Base-by-base conservation (phyloP, 2,329 filamentous ascomycete genomes). In the Xylariaceae sp. region DNA sequence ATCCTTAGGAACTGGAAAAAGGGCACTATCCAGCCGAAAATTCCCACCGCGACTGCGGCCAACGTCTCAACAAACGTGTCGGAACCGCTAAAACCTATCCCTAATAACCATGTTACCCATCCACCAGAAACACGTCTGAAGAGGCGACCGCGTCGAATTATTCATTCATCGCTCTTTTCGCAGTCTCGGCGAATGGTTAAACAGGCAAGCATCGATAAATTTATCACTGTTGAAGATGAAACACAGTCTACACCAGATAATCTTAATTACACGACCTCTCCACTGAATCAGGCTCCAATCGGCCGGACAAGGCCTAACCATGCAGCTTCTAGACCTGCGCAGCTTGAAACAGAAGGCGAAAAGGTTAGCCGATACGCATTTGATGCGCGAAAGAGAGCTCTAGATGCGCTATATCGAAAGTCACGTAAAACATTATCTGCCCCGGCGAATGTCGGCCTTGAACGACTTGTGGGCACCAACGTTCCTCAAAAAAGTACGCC, bases 1-100 rank as follows among this genome's bases (percentile, higher is more conserved):
- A 74, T 82, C 9, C 70, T 89, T 20, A 72, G 75, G 40, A 73
- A 80, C 49, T 89, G 86, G 86, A 82, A 73, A 63, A 69, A 67
- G n/a, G 83, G 82, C 3, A 75, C 71, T 18, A 83, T 85, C 16
- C 71, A 73, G 26, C 80, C 78, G 44, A 75, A 74, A 23, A 69
- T 64, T 19, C 61, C 75, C 9, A 61, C 72, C n/a, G 68, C 68
- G 26, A 54, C 68, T 66, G 60, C 32, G 54, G 60, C 41, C 62
- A 66, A 37, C 70, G 68, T 37, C 7, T 52, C 40, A 37, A 44
- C 49, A 3, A 44, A 61, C 20, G 32, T 45, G 16, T 43, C 60
- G 7, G 54, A 44, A 18, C 59, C 61, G 6, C 65, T 71, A 23
- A 62, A 63, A 23, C 61, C 65, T 32, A 47, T 74, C 9, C 66